Percentiles rank a stretch among this genome's conserved stretches.
phyloP scores from a whole-genome alignment of 768 basidiomycete genomes.

The Amanita exitialis region DNA sequence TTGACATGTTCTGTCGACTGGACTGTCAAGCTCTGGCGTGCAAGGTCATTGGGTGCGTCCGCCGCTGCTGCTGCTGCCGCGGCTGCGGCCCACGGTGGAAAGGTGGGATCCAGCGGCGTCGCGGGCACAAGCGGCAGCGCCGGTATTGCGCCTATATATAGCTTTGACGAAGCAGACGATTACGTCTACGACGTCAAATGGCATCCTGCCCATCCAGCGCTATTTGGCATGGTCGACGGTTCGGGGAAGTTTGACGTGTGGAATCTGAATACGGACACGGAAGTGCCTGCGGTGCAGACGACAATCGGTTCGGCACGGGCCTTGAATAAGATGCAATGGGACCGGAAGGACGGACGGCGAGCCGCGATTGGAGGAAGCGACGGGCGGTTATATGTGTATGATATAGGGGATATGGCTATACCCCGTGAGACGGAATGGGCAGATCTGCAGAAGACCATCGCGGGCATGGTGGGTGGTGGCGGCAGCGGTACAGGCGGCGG shows the following conservation, averaged over 20 bases:
- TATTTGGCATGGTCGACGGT: slow-evolving; percentile 92
- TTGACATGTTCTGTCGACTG: slow-evolving; percentile 91
- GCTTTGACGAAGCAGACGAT: slow-evolving; percentile 96
- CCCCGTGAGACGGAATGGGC: slow-evolving; percentile 91
- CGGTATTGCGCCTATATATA: slow-evolving; percentile 69
- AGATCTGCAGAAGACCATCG: slow-evolving; percentile 81
- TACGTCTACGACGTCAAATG: slow-evolving; percentile 98
- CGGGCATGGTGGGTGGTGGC: slow-evolving; percentile 55
- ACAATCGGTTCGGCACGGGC: slow-evolving; percentile 70
- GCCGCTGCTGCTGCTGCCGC: slow-evolving; percentile 49
- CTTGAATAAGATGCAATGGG: slow-evolving; percentile 95
- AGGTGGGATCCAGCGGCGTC: background rate
- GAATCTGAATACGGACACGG: slow-evolving; percentile 96
- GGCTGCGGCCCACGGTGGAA: slow-evolving; percentile 28
- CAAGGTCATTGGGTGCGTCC: slow-evolving; percentile 68
- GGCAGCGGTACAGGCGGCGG: background rate
- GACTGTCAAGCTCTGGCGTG: slow-evolving; percentile 96
- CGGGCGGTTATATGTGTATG: slow-evolving; percentile 88
- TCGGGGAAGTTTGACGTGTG: slow-evolving; percentile 94
- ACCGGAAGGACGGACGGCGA: slow-evolving; percentile 83
- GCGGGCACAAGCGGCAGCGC: background rate
- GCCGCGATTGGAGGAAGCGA: slow-evolving; percentile 89
- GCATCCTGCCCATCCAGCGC: slow-evolving; percentile 92
- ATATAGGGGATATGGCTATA: slow-evolving; percentile 84
- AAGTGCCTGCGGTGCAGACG: slow-evolving; percentile 91